Conservation (phyloP, 192 early-diverging fungal genomes). For the Entomortierella lignicola region DNA sequence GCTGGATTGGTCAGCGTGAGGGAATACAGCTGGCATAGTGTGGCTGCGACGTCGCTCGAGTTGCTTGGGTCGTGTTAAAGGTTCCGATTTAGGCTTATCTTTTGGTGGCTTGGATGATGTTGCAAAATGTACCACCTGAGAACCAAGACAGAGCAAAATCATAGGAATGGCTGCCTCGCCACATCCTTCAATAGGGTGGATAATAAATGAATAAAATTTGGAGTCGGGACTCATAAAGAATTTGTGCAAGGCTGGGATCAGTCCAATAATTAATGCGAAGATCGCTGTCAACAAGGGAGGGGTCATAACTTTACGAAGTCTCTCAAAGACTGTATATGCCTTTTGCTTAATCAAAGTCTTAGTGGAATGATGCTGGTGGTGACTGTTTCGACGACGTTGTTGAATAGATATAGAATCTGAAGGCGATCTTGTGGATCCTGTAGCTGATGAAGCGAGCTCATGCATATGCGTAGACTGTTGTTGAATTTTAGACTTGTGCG, state of each 20-base stretch:
- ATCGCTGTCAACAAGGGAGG: constrained; percentile 80
- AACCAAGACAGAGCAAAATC: constrained; percentile 80
- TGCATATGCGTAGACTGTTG: constrained; percentile 11
- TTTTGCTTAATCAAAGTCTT: neutral
- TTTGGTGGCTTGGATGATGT: neutral
- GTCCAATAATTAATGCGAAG: constrained; percentile 71
- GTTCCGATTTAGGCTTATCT: too few relatives aligned
- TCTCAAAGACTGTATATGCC: neutral
- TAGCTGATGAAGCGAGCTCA: neutral
- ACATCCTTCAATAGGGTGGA: constrained; percentile 76
- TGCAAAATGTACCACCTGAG: constrained; percentile 62
- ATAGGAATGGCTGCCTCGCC: constrained; percentile 83
- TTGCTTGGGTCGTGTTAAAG: constrained; percentile 4
- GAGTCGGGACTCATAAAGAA: constrained; percentile 69
- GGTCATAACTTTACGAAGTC: constrained; percentile 61
- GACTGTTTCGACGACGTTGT: neutral
- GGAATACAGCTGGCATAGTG: constrained; percentile 6
- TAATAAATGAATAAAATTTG: constrained; percentile 66
- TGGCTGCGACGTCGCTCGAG: constrained; percentile 15
- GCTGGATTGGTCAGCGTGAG: constrained; percentile 1
- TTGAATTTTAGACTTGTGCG: neutral
- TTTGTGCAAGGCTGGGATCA: constrained; percentile 71
- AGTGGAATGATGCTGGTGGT: neutral
- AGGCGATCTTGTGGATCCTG: neutral
- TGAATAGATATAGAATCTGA: neutral